A percentile compares a stretch with the other conserved stretches of the same genome.
phyloP scores from a whole-genome alignment of 495 filamentous ascomycete genomes.

The Xeromyces bisporus region DNA sequence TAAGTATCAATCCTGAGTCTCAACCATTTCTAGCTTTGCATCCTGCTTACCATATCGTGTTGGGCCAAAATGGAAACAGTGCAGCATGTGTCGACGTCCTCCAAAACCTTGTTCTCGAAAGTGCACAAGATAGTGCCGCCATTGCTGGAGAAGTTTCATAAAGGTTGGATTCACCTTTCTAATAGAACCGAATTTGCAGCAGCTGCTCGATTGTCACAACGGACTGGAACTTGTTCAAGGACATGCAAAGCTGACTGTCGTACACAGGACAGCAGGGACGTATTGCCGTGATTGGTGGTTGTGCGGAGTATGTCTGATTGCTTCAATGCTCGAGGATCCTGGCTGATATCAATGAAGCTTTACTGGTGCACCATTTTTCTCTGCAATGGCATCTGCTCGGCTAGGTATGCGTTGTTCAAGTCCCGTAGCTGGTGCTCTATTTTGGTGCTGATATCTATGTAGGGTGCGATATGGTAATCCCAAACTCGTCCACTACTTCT shows the following conservation, averaged over 20 bases:
- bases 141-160: conserved; percentile 91
- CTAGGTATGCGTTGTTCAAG: conserved; percentile 31
- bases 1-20: neutral
- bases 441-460: conserved; percentile 1
- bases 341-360: conserved; percentile 53
- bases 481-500: neutral
- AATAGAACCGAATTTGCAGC: too few species aligned
- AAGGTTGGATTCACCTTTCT: conserved; percentile 40
- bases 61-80: conserved; percentile 18
- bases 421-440: neutral
- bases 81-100: conserved; percentile 36
- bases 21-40: neutral
- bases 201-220: too few species aligned
- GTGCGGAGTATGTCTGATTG: conserved; percentile 56
- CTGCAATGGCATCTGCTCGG: conserved; percentile 84
- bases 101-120: conserved; percentile 60
- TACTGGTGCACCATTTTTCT: conserved; percentile 94
- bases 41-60: too few species aligned
- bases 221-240: too few species aligned
- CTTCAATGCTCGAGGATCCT: too few species aligned
- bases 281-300: conserved; percentile 88
- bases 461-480: conserved; percentile 63
- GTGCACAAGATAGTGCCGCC: conserved; percentile 87
- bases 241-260: too few species aligned
- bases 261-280: conserved; percentile 77